A percentile compares a stretch with the other conserved stretches of the same genome.
Conservation (phyloP, 1,284 basidiomycete species). For the Peniophora sp. region DNA sequence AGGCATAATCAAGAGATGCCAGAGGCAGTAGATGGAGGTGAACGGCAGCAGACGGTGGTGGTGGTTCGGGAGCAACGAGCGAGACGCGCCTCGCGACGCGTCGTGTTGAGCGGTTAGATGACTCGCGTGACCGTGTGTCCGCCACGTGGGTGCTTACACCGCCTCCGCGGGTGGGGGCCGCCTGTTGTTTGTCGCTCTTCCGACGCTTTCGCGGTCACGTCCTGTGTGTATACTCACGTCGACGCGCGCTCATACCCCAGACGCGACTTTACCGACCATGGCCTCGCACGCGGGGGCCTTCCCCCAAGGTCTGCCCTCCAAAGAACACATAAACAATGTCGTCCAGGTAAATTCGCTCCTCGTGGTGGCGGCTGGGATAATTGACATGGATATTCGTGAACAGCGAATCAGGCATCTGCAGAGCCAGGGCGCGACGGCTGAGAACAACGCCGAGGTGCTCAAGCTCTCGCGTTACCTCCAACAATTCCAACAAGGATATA, state of each 20-base stretch:
- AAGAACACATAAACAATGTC: conserved; percentile 18
- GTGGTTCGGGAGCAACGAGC: conserved; percentile 1
- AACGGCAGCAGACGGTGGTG: no score
- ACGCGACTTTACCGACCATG: neutral
- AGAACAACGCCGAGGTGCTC: conserved; percentile 25
- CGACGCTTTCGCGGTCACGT: neutral
- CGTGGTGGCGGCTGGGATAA: conserved; percentile 1
- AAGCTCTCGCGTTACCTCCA: conserved; percentile 15
- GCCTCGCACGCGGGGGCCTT: conserved; percentile 13
- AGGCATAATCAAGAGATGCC: no score
- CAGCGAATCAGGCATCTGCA: conserved; percentile 27
- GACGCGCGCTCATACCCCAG: neutral
- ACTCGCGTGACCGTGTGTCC: conserved; percentile 6
- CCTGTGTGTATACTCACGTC: neutral
- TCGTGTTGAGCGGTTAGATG: conserved; percentile 6
- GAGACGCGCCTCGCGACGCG: conserved; percentile 5
- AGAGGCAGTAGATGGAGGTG: no score
- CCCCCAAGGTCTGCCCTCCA: no score
- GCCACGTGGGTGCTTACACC: neutral
- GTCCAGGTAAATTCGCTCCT: conserved; percentile 15
- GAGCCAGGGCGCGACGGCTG: conserved; percentile 23
- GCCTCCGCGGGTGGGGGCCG: neutral
- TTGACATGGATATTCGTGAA: neutral
- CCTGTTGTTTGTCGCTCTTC: conserved; percentile 2
- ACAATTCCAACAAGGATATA: conserved; percentile 7